A percentile compares a stretch with the other conserved stretches of the same genome.
Evolutionary conservation across 2,329 filamentous ascomycete species (phyloP).

Genomic region (Lasiodiplodia theobromae): DNA sequence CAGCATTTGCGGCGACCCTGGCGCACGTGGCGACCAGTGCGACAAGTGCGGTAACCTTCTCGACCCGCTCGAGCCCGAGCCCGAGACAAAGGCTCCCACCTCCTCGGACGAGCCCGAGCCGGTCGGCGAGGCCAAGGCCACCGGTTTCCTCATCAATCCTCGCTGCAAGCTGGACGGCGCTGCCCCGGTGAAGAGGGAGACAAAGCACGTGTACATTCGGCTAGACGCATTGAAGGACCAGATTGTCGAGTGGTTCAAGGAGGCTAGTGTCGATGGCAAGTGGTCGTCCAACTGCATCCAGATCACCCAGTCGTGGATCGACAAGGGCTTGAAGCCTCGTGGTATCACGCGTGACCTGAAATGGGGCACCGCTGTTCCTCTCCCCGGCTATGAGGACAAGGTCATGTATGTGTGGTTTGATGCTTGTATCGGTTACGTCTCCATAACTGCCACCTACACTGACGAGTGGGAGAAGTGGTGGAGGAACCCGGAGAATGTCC

Average conservation of each 20-base stretch:
- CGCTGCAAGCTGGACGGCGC: conserved; percentile 90
- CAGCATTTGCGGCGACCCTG: conserved; percentile 68
- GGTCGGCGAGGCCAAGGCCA: conserved; percentile 28
- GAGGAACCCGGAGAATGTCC: conserved; percentile 86
- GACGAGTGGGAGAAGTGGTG: conserved; percentile 93
- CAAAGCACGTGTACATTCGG: conserved; percentile 89
- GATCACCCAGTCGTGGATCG: conserved; percentile 82
- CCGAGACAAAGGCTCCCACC: conserved; percentile 22
- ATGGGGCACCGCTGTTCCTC: conserved; percentile 76
- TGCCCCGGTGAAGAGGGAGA: conserved; percentile 78
- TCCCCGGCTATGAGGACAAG: conserved; percentile 71
- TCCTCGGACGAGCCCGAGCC: conserved; percentile 22
- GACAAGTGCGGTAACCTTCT: conserved; percentile 59
- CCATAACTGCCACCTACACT: conserved; percentile 90
- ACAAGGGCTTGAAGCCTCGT: conserved; percentile 82
- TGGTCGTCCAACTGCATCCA: conserved; percentile 79
- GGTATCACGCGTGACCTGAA: conserved; percentile 92
- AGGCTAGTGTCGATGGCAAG: conserved; percentile 74
- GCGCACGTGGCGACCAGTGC: conserved; percentile 62
- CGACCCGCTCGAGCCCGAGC: conserved; percentile 53
- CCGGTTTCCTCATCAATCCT: conserved; percentile 56
- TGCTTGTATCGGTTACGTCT: conserved; percentile 93
- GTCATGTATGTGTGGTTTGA: conserved; percentile 96
- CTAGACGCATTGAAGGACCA: conserved; percentile 82
- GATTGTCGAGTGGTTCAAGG: conserved; percentile 78